Evolutionary conservation across 108 stramenopile genomes (phyloP), one percentile per base, ranked within the genome.

Genomic region (Conticribra guillardii): DNA sequence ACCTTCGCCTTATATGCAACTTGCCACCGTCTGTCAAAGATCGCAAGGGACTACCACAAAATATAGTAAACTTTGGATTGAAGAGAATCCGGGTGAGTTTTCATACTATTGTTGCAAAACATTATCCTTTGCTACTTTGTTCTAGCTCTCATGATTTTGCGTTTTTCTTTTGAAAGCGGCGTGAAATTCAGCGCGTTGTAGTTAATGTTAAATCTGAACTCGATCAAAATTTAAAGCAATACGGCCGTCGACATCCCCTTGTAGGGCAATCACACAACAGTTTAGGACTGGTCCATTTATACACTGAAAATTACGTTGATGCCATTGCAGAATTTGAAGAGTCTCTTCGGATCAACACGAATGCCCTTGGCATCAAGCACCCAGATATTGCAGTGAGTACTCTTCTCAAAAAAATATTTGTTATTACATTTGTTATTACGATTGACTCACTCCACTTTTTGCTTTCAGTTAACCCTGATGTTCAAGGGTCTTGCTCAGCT

Each of bases 201-300:
- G 37, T 9, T 11, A 9, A 5, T 41, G 37, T 41, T 11, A 11
- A 41, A 45, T 44, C 70, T 18, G 69, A 67, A 44, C 70, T 79
- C 19, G 24, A 71, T 17, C 45, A 60, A 11, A 66, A 71, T 31
- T 55, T 79, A 37, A 52, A 71, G 55, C 21, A 51, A 28, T 79
- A 60, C 37, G 78, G 78, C 9, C 64, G 64, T 21, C 58, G 70
- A 28, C 70, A 71, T 45, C 78, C 78, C 30, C 44, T 71, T 16
- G 78, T 79, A 53, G 78, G 70, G 14, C 55, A 67, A 53, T 67
- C 53, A 31, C 65, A 79, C 51, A 69, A 61, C 44, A 71, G 49
- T 23, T 28, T 79, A 29, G 78, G 70, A 18, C 60, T 79, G 3
- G n/a, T 79, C 18, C 65, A 65, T 48, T 58, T 79, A 15, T 54